phyloP scores from a whole-genome alignment of 805 yeast genomes.

The Schwanniomyces polymorphus region DNA sequence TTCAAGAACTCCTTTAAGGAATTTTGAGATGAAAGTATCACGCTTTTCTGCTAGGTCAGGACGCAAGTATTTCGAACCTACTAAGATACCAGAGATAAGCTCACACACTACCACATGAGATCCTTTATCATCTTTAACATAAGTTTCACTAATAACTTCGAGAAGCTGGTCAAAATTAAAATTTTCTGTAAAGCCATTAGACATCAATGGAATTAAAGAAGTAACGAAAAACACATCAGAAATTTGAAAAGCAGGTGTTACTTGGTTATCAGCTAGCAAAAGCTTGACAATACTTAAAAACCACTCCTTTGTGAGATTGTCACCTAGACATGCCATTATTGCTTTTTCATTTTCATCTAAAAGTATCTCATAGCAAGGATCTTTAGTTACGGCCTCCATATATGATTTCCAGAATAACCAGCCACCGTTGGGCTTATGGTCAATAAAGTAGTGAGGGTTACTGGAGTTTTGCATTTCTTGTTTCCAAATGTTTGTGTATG shows the following conservation, averaged over 20 bases:
- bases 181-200: conserved; percentile 41
- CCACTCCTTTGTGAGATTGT: conserved; percentile 56
- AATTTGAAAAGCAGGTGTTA: conserved; percentile 64
- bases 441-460: conserved; percentile 55
- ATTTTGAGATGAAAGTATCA: conserved; percentile 47
- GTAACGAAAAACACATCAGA: conserved; percentile 60
- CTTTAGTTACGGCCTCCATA: conserved; percentile 45
- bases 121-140: conserved; percentile 68
- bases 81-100: conserved; percentile 60
- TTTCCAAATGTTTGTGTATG: conserved; percentile 44
- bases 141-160: conserved; percentile 47
- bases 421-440: conserved; percentile 56
- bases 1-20: conserved; percentile 47
- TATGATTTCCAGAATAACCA: conserved; percentile 75
- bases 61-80: conserved; percentile 47
- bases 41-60: conserved; percentile 31
- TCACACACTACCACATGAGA: conserved; percentile 77
- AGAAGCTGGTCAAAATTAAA: conserved; percentile 54
- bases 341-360: conserved; percentile 43
- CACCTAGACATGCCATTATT: conserved; percentile 45
- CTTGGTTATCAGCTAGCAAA: conserved; percentile 67
- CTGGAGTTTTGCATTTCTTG: conserved; percentile 51
- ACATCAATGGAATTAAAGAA: conserved; percentile 48
- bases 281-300: conserved; percentile 48
- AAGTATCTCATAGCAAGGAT: conserved; percentile 20